Conservation (phyloP, 768 basidiomycete species). For the Sarcodon sp. region DNA sequence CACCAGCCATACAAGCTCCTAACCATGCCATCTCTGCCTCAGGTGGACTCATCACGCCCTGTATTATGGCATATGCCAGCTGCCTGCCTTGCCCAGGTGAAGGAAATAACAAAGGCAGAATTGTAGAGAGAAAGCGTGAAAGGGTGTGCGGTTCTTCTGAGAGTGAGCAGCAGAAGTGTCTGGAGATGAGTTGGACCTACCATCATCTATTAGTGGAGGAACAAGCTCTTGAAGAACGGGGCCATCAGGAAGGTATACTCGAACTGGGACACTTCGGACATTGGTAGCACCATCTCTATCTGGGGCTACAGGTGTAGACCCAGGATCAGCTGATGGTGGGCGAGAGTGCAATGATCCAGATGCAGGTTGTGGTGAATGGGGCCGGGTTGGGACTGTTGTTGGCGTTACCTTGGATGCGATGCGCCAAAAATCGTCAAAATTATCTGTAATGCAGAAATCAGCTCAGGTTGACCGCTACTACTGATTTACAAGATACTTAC, state of each 20-base stretch:
- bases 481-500: slow-evolving; percentile 35
- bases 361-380: slow-evolving; percentile 39
- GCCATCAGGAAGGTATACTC: slow-evolving; percentile 83
- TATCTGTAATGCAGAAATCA: slow-evolving; percentile 40
- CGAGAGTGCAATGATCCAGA: slow-evolving; percentile 52
- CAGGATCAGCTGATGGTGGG: slow-evolving; percentile 51
- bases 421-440: slow-evolving; percentile 91
- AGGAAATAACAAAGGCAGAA: slow-evolving; percentile 75
- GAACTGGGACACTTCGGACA: slow-evolving; percentile 79
- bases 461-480: not conserved
- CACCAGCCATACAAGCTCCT: slow-evolving; percentile 82
- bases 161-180: not conserved
- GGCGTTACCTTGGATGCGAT: slow-evolving; percentile 91
- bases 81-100: slow-evolving; percentile 23
- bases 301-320: slow-evolving; percentile 19
- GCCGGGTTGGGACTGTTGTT: slow-evolving; percentile 49
- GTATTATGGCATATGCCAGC: slow-evolving; percentile 69
- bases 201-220: slow-evolving; percentile 66
- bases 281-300: slow-evolving; percentile 81
- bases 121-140: slow-evolving; percentile 47
- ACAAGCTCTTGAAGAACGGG: slow-evolving; percentile 87
- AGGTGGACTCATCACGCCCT: slow-evolving; percentile 72
- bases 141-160: slow-evolving; percentile 43
- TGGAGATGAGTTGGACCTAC: slow-evolving; percentile 25
- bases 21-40: slow-evolving; percentile 93